Evolutionary conservation across 2,329 filamentous ascomycete species (phyloP).

Genomic region (Raffaelea albimanens): DNA sequence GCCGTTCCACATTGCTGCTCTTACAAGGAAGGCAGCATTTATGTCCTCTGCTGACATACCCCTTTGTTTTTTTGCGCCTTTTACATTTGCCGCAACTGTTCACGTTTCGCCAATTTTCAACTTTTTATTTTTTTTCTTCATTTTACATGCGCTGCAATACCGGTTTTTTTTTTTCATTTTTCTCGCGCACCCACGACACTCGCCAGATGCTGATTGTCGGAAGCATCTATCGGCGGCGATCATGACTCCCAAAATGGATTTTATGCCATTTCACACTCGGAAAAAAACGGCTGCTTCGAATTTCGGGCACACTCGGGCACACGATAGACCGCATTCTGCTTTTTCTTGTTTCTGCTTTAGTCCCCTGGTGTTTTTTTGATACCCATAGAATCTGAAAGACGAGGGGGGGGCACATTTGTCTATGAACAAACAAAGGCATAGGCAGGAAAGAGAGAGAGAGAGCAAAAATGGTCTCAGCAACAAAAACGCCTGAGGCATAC

Average conservation of each 20-base stretch:
- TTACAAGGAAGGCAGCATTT: too few species aligned
- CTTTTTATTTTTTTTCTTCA: not conserved
- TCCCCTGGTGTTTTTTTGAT: slow-evolving; percentile 26
- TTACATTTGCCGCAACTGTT: slow-evolving; percentile 9
- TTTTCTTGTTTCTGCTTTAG: slow-evolving; percentile 23
- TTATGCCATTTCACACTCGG: slow-evolving; percentile 17
- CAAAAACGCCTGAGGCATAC: slow-evolving; percentile 19
- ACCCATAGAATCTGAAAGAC: slow-evolving; percentile 27
- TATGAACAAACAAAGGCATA: slow-evolving; percentile 15
- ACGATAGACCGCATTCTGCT: slow-evolving; percentile 23
- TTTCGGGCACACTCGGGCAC: slow-evolving; percentile 23
- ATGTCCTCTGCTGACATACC: too few species aligned
- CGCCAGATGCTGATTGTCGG: slow-evolving; percentile 15
- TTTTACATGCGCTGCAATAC: slow-evolving; percentile 6
- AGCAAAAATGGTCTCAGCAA: slow-evolving; percentile 10
- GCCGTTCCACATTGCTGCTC: too few species aligned
- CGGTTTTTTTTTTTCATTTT: slow-evolving; percentile 12
- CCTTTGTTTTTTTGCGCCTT: slow-evolving; percentile 5
- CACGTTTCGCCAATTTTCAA: not conserved
- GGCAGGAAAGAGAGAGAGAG: slow-evolving; percentile 10
- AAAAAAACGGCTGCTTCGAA: slow-evolving; percentile 24
- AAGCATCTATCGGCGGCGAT: slow-evolving; percentile 23
- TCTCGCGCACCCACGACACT: slow-evolving; percentile 5
- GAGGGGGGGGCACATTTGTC: slow-evolving; percentile 15
- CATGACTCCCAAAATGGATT: slow-evolving; percentile 22